These are phyloP conservation scores for Senna tora DNA, from an alignment of 306 rosid species.

Conservation along the genomic window DNA sequence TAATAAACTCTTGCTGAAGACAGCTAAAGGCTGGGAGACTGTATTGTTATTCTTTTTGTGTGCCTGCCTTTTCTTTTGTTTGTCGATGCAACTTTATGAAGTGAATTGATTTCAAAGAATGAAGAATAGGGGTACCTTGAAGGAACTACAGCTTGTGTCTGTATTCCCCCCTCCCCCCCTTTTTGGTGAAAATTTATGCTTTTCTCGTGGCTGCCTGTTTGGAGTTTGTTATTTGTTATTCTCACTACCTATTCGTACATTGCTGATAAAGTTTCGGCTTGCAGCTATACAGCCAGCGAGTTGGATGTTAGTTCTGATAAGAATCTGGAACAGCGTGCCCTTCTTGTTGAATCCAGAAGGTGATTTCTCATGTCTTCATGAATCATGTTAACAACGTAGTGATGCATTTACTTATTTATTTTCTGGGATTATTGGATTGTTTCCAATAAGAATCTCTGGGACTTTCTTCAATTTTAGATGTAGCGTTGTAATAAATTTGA, in stretches of 20 bases:
- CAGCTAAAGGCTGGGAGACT: slow-evolving; percentile 7
- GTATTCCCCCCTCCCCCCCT: background rate
- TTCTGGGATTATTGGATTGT: background rate
- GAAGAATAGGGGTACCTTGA: slow-evolving; percentile 6
- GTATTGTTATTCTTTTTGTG: background rate
- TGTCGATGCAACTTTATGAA: slow-evolving; percentile 21
- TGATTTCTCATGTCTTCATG: slow-evolving; percentile 39
- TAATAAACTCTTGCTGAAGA: slow-evolving; percentile 25
- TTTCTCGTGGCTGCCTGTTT: background rate
- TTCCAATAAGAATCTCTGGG: background rate
- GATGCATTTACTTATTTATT: background rate
- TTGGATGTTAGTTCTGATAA: slow-evolving; percentile 54
- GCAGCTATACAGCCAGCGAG: slow-evolving; percentile 80
- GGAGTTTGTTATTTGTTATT: slow-evolving; percentile 8
- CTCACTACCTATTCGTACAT: slow-evolving; percentile 14
- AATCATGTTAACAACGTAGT: slow-evolving; percentile 16
- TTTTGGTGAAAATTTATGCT: background rate
- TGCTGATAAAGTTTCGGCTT: slow-evolving; percentile 29
- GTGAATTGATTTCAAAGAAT: background rate
- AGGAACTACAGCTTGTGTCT: background rate
- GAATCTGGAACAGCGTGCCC: slow-evolving; percentile 75
- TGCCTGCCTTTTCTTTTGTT: background rate
- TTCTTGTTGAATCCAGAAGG: slow-evolving; percentile 89
- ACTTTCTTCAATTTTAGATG: background rate
- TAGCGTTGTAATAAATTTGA: background rate